Base-by-base conservation (phyloP, 2,329 filamentous ascomycete genomes). In the Penicillium sp. region DNA sequence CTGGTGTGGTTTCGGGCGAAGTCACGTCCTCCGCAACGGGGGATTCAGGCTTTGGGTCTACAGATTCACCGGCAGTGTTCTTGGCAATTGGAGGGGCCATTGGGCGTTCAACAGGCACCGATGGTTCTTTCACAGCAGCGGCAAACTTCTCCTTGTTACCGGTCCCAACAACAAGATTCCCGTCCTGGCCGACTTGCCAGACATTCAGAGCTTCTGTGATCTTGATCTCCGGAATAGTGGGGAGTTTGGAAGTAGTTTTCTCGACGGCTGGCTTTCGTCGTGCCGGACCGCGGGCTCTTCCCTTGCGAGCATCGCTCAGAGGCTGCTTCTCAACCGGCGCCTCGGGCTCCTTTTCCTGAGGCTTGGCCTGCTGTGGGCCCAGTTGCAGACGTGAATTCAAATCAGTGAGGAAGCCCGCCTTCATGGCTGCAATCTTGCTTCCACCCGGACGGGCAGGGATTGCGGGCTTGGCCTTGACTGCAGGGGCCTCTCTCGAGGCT, bases 321-420 rank as follows among this genome's bases (percentile, higher is more conserved):
- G 90, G 89, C 10, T 78, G 82, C 67, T 88, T 88, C 62, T 89
- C 82, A 52, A 80, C 81, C 52, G 79, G 76, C 29, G 77, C 76
- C 49, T 81, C 77, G 45, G 82, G 76, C 13, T 75, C 72, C 35
- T 77, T 72, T 56, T 90, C 84, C 62, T 87, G 84, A 57, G 87
- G 85, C 73, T 88, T 90, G 2, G 83, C 62, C 40, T 77, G 81
- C 59, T 87, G 83, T n/a, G 90, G 91, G 1, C 93, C 93, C 32
- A 95, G 72, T 64, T 88, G 84, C 26, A 98, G 75, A 43, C 89
- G 85, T 61, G 88, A 90, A 69, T 97, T 95, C 37, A 98, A 74
- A 63, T 97, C 91, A 39, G 83, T 89, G 78, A 98, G 82, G 69
- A 98, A 97, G 3, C 87, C 88, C 33, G 87, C 87, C 69, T 95